Percentiles rank a stretch among this genome's conserved stretches.
Conservation (phyloP, 2,329 filamentous ascomycete species). For the Oidium heveae region DNA sequence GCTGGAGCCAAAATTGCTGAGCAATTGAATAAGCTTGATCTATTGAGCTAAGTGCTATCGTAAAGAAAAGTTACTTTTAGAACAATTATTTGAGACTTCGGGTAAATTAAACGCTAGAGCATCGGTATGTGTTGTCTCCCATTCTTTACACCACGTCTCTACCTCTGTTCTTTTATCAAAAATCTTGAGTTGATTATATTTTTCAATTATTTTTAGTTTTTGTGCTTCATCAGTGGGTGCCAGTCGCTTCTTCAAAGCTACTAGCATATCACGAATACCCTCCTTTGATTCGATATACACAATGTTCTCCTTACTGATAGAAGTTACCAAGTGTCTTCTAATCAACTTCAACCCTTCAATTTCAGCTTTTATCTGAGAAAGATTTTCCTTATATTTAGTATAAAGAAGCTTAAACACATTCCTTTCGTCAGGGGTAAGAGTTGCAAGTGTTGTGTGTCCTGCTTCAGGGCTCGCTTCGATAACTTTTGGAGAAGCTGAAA, state of each 20-base stretch:
- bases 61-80: not conserved
- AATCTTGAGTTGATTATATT: not conserved
- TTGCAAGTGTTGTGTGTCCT: not conserved
- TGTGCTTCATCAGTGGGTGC: not conserved
- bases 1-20: not conserved
- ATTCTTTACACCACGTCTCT: not conserved
- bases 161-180: not conserved
- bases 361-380: not conserved
- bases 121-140: not conserved
- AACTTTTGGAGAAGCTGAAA: not conserved
- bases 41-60: not conserved
- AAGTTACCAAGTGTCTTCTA: not conserved
- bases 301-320: not conserved
- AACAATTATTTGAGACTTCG: not conserved
- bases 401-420: not conserved
- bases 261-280: not conserved
- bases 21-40: not conserved
- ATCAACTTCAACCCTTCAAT: not conserved
- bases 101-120: not conserved
- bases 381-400: not conserved
- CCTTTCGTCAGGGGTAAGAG: not conserved
- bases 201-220: not conserved
- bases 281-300: conserved; percentile 1
- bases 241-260: not conserved
- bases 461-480: not conserved